A percentile compares a stretch with the other conserved stretches of the same genome.
Evolutionary conservation across 1,284 basidiomycete genomes (phyloP).

Genomic region (Cystobasidium slooffiae): DNA sequence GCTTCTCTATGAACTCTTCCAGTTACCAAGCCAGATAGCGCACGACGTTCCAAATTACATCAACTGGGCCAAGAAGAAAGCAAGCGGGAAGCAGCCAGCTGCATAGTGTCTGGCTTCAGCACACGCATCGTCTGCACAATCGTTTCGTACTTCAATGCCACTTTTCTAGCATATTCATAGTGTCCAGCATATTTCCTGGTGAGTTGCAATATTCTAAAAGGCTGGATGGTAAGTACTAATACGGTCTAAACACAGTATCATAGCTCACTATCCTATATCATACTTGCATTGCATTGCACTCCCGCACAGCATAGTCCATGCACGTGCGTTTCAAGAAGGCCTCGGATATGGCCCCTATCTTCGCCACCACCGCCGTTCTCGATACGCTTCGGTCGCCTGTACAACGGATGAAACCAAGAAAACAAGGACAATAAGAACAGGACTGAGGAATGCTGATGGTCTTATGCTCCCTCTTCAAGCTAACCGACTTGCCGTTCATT

Average conservation of each 20-base stretch:
- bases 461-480: neutral
- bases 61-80: conserved; percentile 32
- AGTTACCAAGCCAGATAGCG: conserved; percentile 35
- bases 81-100: neutral
- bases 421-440: neutral
- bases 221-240: no score
- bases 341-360: conserved; percentile 1
- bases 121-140: neutral
- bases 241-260: no score
- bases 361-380: neutral
- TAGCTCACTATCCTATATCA: no score
- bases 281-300: no score
- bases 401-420: neutral
- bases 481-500: neutral
- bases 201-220: no score
- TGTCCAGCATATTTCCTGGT: no score
- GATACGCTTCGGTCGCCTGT: neutral
- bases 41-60: conserved; percentile 41
- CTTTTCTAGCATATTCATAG: neutral
- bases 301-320: no score
- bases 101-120: neutral
- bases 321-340: neutral
- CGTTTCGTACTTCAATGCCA: neutral
- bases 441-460: neutral
- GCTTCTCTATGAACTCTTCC: neutral